Evolutionary conservation across 164 flowering plant genomes (phyloP), one percentile per base, ranked within the genome.

Genomic region (Akebia trifoliata): DNA sequence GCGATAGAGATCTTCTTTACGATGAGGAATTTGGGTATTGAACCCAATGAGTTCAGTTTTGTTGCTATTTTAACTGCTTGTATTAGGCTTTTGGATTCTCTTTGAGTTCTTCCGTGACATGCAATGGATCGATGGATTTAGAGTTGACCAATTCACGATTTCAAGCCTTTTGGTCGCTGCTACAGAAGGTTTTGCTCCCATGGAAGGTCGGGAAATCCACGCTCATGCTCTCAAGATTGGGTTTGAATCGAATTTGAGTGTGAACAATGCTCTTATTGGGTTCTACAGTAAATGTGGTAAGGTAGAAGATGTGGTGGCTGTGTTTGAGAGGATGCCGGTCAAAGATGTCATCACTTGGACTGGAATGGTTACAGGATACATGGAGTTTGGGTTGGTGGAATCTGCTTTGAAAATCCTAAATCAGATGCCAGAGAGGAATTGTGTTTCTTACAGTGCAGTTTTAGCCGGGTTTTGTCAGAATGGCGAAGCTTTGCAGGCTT

Each of bases 311-410:
- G 85, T 78, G 54, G 70, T 24, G 51, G 49, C 64, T 49, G 10
- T 88, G 72, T 86, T 78, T 59, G 69, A 74, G 51, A 72, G 59
- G 59, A 86, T 83, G 90, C 68, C 59, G 1, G 51, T 57, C 0
- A 78, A 69, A 60, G 95, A 91, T 78, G 76, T 78, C 11, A 67
- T 88, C 22, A 86, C 84, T 40, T 88, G 88, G 92, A 91, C 92
- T 0, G 78, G 71, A 56, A 79, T 88, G 87, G 63, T 91, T 24
- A 71, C 66, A 0, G 85, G 75, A 3, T 85, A 74, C 52, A 80
- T 83, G 88, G 84, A 79, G 50, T 81, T 80, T 63, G 96, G 94
- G 21, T 61, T 72, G 61, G 76, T 82, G 45, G 82, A 81, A 47
- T 39, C 56, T 59, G 96, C 96, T 25, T 40, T 78, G 57, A 69